phyloP scores from a whole-genome alignment of 148 eudicot genomes.

The Spergularia marina region DNA sequence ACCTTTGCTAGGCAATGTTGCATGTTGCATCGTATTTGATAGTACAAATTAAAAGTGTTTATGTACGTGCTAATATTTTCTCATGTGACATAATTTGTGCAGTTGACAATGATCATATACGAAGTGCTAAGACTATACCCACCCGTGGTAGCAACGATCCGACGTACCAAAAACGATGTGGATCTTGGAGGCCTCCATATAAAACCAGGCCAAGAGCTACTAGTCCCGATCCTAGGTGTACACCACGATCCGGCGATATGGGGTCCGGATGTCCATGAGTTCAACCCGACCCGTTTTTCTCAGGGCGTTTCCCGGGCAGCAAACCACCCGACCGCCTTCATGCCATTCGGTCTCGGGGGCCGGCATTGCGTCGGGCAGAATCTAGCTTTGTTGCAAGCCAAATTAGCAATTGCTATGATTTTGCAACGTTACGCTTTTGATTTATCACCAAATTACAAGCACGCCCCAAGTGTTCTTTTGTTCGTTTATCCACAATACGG shows the following conservation, averaged over 20 bases:
- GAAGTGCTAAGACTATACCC: slow-evolving; percentile 55
- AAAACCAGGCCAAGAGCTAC: slow-evolving; percentile 44
- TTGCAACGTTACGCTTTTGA: slow-evolving; percentile 57
- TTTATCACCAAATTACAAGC: slow-evolving; percentile 52
- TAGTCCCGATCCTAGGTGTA: slow-evolving; percentile 55
- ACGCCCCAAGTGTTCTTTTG: slow-evolving; percentile 56
- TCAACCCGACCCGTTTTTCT: slow-evolving; percentile 52
- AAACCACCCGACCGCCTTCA: slow-evolving; percentile 46
- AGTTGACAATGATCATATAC: slow-evolving; percentile 56
- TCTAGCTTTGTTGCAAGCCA: slow-evolving; percentile 54
- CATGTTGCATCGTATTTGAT: neutral
- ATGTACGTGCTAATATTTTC: no score
- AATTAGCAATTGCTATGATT: slow-evolving; percentile 55
- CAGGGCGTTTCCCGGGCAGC: slow-evolving; percentile 46
- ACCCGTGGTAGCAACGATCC: slow-evolving; percentile 49
- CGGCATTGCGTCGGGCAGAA: slow-evolving; percentile 64
- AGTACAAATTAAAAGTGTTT: no score
- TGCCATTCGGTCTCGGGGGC: slow-evolving; percentile 56
- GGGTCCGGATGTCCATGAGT: slow-evolving; percentile 51
- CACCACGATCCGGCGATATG: slow-evolving; percentile 54
- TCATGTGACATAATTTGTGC: slow-evolving; percentile 7
- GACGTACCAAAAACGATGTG: slow-evolving; percentile 42
- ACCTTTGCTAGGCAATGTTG: neutral
- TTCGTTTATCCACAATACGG: slow-evolving; percentile 55
- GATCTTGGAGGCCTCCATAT: slow-evolving; percentile 43